Base-by-base conservation (phyloP, 768 basidiomycete genomes). In the Pleurotus eryngii region DNA sequence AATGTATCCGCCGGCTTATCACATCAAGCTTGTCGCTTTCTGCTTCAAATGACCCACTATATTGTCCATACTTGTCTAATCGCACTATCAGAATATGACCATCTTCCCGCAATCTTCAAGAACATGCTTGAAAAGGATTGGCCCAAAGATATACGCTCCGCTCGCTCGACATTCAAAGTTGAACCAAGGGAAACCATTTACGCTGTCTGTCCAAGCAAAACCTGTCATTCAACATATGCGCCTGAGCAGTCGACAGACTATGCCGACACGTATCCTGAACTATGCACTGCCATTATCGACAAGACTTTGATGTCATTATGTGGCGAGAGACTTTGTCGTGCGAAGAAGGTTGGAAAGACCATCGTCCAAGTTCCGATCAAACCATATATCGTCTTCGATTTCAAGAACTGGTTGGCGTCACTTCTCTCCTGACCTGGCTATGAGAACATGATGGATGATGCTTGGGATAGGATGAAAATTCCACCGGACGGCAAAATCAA, bases 331-430 rank as follows among this genome's bases (percentile, higher is more conserved):
- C 47, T 49, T 14, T 20, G 18, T 22, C 47, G 47, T 14, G n/a
- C 14, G 26, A 49, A 49, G 26, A 27, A 15, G 14, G 14, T 49
- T 15, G 47, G 47, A 12, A 39, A 47, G 6, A 9, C 12, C n/a
- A 11, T 27, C 3, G 42, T 46, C n/a, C 14, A 58, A 20, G 58
- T 64, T 39, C 67, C 64, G 4, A 68, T 67, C 55, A 60, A 57
- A 37, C 50, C 59, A 7, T 68, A 57, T 55, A 55, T 68, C 20
- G 54, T 46, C 11, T 66, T 60, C 46, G 61, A 65, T 46, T 63
- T 69, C 53, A 64, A 63, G 17, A 62, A 69, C 42, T 70, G 69
- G 69, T 15, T 70, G 18, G 66, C 63, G 2, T 22, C 59, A 22
- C 49, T 71, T 5, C 56, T 71, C n/a, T 50, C 62, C 6, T 59